Evolutionary conservation across 805 yeast species (phyloP).

Genomic region (Saturnispora mendoncae): DNA sequence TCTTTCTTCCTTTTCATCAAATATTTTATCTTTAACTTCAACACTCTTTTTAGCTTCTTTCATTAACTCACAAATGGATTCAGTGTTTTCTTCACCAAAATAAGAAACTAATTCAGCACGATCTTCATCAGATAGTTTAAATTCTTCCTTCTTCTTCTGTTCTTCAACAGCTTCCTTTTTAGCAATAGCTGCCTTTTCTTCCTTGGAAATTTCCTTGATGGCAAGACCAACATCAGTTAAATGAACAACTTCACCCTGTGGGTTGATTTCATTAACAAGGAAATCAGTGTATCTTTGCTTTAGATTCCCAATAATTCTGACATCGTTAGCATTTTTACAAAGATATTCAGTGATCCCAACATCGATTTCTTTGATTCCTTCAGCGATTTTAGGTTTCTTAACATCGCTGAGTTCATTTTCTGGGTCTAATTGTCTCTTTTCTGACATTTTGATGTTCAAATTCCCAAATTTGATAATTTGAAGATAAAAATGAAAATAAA

Average conservation of each 20-base stretch:
- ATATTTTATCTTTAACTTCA: constrained; percentile 42
- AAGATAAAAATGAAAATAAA: background rate
- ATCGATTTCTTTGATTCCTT: constrained; percentile 54
- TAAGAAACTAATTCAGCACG: constrained; percentile 39
- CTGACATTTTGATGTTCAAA: background rate
- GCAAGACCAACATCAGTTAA: constrained; percentile 65
- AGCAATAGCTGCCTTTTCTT: constrained; percentile 35
- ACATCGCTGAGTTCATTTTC: background rate
- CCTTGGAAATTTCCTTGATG: constrained; percentile 35
- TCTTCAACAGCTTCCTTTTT: constrained; percentile 30
- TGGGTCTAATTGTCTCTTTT: constrained; percentile 2
- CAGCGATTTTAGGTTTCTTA: constrained; percentile 2
- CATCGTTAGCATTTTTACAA: constrained; percentile 13
- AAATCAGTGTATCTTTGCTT: constrained; percentile 92
- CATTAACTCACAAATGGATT: constrained; percentile 43
- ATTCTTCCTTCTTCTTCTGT: constrained; percentile 18
- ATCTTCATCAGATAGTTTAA: constrained; percentile 39
- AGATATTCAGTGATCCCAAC: constrained; percentile 77
- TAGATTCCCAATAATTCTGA: constrained; percentile 73
- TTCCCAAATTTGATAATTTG: background rate
- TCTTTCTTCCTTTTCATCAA: constrained; percentile 64
- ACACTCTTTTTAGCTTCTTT: constrained; percentile 34
- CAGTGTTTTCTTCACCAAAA: constrained; percentile 55
- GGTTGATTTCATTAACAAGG: constrained; percentile 79
- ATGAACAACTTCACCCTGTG: constrained; percentile 62